Conservation (phyloP, 257 asterid species). For the Leonotis leonurus region DNA sequence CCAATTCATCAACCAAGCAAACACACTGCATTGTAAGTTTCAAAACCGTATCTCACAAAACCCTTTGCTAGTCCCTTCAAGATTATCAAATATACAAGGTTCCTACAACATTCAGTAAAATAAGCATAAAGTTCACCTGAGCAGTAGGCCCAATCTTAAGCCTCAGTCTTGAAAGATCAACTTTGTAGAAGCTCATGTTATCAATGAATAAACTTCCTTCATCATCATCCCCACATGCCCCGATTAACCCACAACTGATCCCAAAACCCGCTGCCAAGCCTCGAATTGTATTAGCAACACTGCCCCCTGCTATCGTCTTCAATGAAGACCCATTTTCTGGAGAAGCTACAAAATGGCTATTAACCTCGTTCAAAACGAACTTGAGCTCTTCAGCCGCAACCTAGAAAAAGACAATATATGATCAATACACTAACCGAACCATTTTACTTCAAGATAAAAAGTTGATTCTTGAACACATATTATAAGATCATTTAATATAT, state of each 20-base stretch:
- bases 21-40: slow-evolving; percentile 57
- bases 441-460: background rate
- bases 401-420: slow-evolving; percentile 26
- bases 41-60: slow-evolving; percentile 3
- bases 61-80: background rate
- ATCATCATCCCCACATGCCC: slow-evolving; percentile 88
- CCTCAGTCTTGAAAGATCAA: slow-evolving; percentile 78
- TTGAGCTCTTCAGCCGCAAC: slow-evolving; percentile 77
- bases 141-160: slow-evolving; percentile 69
- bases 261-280: slow-evolving; percentile 94
- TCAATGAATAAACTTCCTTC: slow-evolving; percentile 68
- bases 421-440: background rate
- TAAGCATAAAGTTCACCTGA: slow-evolving; percentile 47
- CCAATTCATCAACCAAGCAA: slow-evolving; percentile 89
- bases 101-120: background rate
- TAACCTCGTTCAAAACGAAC: slow-evolving; percentile 54
- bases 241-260: slow-evolving; percentile 75
- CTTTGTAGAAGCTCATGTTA: slow-evolving; percentile 63
- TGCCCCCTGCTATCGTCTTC: slow-evolving; percentile 95
- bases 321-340: slow-evolving; percentile 37
- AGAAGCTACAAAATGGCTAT: slow-evolving; percentile 37
- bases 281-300: slow-evolving; percentile 91
- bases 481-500: background rate
- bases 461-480: background rate
- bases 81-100: background rate